Base-by-base conservation (phyloP, 306 rosid genomes). In the Rosa multiflora region DNA sequence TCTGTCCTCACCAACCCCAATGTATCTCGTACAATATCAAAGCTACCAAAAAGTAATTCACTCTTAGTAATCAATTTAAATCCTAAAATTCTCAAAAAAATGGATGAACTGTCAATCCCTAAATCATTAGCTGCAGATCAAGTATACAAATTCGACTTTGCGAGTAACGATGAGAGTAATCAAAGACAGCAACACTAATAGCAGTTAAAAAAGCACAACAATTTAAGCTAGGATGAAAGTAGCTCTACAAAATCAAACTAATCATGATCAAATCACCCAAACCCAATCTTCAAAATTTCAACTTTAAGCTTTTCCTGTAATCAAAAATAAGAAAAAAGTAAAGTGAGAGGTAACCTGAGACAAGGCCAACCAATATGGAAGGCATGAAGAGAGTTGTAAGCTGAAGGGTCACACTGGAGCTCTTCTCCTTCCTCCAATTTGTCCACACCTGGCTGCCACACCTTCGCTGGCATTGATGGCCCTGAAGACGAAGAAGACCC, bases 391-490 rank as follows among this genome's bases (percentile, higher is more conserved):
- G 96, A 89, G 23, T 93, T 91, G 83, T 95, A 95, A 26, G 98
- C 98, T 68, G 99, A 88, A 47, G 90, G 91, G 17, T 95, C 98
- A 74, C 99, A 95, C 78, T 93, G 97, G 29, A 95, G 99, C 93
- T 95, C 98, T 83, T 95, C 99, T 15, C 88, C 98, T 83, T 95
- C 99, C 85, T 92, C 99, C 85, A 92, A 78, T 80, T 90, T 89
- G 79, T 95, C 99, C 78, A 95, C 98, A 6, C 98, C 99, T 2
- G 99, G 99, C 77, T 90, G 97, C 98, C 98, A 95, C 44, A 95
- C 98, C 83, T 87, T 95, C 2, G 85, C 70, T 3, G 98, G 98
- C 77, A 82, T 70, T 5, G 91, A 77, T 3, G 98, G 99, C 13
- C 49, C 44, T 48, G 84, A 77, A 35, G 91, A 88, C 8, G 97